Evolutionary conservation across 2,329 filamentous ascomycete genomes (phyloP).

Genomic region (Achaetomium macrosporum): DNA sequence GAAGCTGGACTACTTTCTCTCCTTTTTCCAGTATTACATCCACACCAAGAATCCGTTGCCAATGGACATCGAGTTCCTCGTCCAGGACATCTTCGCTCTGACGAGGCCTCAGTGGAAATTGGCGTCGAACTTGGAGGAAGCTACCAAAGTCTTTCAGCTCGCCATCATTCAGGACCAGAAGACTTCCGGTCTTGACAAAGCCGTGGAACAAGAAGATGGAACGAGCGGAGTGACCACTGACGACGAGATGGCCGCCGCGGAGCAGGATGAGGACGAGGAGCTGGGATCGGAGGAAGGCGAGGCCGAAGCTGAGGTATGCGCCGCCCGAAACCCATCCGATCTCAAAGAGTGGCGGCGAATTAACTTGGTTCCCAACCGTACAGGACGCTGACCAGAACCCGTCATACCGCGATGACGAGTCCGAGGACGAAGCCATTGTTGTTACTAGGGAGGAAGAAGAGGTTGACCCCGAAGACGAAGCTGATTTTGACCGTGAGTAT

Average conservation of each 20-base stretch:
- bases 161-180: slow-evolving; percentile 90
- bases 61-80: slow-evolving; percentile 95
- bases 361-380: slow-evolving; percentile 20
- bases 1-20: slow-evolving; percentile 95
- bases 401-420: slow-evolving; percentile 54
- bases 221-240: slow-evolving; percentile 68
- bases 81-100: slow-evolving; percentile 83
- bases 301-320: slow-evolving; percentile 52
- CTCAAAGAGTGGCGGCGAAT: slow-evolving; percentile 2
- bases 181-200: slow-evolving; percentile 63
- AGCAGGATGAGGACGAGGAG: slow-evolving; percentile 54
- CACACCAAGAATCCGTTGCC: slow-evolving; percentile 82
- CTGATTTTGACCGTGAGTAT: slow-evolving; percentile 95
- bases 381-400: slow-evolving; percentile 46
- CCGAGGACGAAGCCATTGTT: slow-evolving; percentile 82
- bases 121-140: slow-evolving; percentile 73
- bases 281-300: slow-evolving; percentile 45
- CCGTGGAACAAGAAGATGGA: slow-evolving; percentile 63
- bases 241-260: slow-evolving; percentile 62
- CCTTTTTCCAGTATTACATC: slow-evolving; percentile 95
- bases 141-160: slow-evolving; percentile 74
- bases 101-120: slow-evolving; percentile 92
- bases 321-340: not conserved
- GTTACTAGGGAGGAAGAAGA: slow-evolving; percentile 88
- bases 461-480: slow-evolving; percentile 87